These are phyloP conservation scores for Flueggea neowawraea DNA, from an alignment of 441 rosid species.

Conservation along the genomic window DNA sequence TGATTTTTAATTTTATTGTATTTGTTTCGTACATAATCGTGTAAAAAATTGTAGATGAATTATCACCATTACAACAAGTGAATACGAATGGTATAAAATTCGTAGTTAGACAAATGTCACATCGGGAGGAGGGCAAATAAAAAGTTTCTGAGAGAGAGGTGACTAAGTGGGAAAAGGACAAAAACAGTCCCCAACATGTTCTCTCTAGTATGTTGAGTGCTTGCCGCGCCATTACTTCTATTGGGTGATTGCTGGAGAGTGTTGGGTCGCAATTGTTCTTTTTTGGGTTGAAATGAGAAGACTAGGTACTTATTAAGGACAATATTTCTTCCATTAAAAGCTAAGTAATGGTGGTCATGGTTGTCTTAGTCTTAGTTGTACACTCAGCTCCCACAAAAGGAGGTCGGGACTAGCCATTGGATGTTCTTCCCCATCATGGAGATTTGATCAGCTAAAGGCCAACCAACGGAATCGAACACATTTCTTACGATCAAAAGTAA, in stretches of 20 bases:
- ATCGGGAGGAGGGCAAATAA: conserved; percentile 23
- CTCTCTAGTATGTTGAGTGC: conserved; percentile 13
- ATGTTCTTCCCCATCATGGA: conserved; percentile 21
- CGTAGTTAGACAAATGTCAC: conserved; percentile 29
- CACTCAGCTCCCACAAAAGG: conserved; percentile 36
- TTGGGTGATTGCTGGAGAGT: conserved; percentile 12
- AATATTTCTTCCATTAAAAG: conserved; percentile 19
- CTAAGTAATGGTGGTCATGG: conserved; percentile 22
- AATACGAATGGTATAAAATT: not conserved
- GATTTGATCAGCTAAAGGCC: conserved; percentile 25
- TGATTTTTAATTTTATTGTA: too few species aligned
- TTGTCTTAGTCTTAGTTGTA: conserved; percentile 34
- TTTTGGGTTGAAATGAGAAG: conserved; percentile 18
- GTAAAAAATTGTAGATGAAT: too few species aligned
- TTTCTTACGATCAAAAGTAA: not conserved
- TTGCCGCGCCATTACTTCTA: conserved; percentile 33
- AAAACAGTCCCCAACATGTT: conserved; percentile 8
- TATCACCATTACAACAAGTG: too few species aligned
- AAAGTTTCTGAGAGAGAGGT: conserved; percentile 14
- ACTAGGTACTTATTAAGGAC: conserved; percentile 12
- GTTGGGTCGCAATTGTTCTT: not conserved
- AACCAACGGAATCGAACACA: conserved; percentile 15
- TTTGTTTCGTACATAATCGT: too few species aligned
- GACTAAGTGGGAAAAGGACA: conserved; percentile 17
- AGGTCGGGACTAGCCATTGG: conserved; percentile 31